phyloP scores from a whole-genome alignment of 2,329 filamentous ascomycete species.

The Sclerotinia sclerotiorum region DNA sequence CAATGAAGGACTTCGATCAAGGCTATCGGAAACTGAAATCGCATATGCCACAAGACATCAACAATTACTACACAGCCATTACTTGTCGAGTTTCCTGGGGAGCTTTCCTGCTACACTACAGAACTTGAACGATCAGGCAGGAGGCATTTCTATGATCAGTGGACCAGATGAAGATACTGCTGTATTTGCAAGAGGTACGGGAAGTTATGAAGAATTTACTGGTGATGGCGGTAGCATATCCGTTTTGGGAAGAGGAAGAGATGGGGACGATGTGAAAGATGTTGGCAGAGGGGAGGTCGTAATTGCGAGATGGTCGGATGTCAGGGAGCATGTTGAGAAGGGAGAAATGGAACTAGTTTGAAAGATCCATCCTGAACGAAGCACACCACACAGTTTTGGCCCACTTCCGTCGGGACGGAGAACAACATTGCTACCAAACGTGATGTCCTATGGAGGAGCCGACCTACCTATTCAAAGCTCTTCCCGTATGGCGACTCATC shows the following conservation, averaged over 20 bases:
- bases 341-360: constrained; percentile 27
- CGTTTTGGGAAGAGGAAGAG: constrained; percentile 67
- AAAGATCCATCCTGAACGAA: constrained; percentile 27
- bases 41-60: constrained; percentile 85
- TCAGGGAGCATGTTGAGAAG: constrained; percentile 29
- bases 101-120: constrained; percentile 78
- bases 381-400: too few relatives aligned
- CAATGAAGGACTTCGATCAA: constrained; percentile 51
- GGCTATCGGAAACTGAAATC: constrained; percentile 75
- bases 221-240: constrained; percentile 85
- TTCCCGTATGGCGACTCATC: neutral
- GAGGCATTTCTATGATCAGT: constrained; percentile 91
- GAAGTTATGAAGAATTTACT: constrained; percentile 51
- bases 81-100: constrained; percentile 77
- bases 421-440: neutral
- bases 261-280: constrained; percentile 60
- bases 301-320: constrained; percentile 44
- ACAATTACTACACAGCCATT: constrained; percentile 79
- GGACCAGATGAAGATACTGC: constrained; percentile 77
- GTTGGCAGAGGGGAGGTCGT: constrained; percentile 42
- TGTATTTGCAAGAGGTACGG: constrained; percentile 76
- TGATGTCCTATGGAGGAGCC: neutral
- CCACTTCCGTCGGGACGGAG: too few relatives aligned
- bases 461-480: neutral
- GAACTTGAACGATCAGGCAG: constrained; percentile 85